Conservation (phyloP, 495 filamentous ascomycete species). For the Lasiosphaeriaceae sp. region DNA sequence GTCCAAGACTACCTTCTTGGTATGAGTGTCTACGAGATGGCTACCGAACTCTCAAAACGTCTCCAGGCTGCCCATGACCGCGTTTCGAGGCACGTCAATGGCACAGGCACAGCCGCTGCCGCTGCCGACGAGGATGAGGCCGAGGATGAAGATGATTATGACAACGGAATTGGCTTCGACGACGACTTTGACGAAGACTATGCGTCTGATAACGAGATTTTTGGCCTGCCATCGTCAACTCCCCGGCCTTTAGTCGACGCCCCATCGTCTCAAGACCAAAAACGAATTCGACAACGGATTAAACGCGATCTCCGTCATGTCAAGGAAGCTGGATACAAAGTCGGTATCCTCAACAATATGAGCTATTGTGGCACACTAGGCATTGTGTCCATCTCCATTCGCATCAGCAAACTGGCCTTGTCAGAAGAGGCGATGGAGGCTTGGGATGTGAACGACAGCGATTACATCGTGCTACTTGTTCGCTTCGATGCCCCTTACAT, state of each 20-base stretch:
- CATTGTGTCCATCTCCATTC: slow-evolving; percentile 61
- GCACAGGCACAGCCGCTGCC: slow-evolving; percentile 25
- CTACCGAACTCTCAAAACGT: slow-evolving; percentile 36
- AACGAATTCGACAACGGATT: slow-evolving; percentile 35
- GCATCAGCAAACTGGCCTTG: slow-evolving; percentile 66
- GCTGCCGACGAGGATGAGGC: slow-evolving; percentile 22
- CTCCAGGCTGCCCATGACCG: slow-evolving; percentile 32
- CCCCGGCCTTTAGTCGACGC: background rate
- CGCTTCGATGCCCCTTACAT: slow-evolving; percentile 58
- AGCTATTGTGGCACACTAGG: slow-evolving; percentile 35
- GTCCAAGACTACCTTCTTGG: slow-evolving; percentile 30
- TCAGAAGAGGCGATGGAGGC: slow-evolving; percentile 72
- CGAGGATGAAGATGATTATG: slow-evolving; percentile 18
- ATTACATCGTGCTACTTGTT: slow-evolving; percentile 79
- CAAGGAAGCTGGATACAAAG: slow-evolving; percentile 66
- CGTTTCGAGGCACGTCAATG: slow-evolving; percentile 31
- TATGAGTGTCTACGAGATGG: slow-evolving; percentile 42
- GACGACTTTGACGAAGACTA: slow-evolving; percentile 23
- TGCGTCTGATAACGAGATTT: slow-evolving; percentile 23
- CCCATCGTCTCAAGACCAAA: background rate
- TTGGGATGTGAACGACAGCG: slow-evolving; percentile 63
- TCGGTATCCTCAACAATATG: slow-evolving; percentile 58
- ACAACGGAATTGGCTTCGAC: slow-evolving; percentile 27
- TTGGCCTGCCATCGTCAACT: slow-evolving; percentile 10
- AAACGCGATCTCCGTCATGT: slow-evolving; percentile 59